Percentiles rank a stretch among this genome's conserved stretches.
Conservation (phyloP, 305 asterid genomes). For the Plantago coronopus region DNA sequence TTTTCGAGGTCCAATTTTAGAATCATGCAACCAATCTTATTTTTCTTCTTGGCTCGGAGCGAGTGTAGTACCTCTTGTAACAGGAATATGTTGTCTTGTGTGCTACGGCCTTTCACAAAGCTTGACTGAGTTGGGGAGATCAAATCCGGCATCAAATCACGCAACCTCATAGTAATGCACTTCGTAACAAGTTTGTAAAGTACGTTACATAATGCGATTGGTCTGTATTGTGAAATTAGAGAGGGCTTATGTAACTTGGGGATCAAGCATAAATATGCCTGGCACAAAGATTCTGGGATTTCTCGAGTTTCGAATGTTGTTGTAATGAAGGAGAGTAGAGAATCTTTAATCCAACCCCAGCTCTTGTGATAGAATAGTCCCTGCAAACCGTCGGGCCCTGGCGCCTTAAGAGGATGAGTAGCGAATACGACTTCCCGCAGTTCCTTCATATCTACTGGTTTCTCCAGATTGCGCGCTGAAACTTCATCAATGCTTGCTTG, state of each 20-base stretch:
- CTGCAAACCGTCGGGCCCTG: no score
- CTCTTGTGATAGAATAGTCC: no score
- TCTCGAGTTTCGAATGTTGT: no score
- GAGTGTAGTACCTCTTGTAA: neutral
- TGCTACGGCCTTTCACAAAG: neutral
- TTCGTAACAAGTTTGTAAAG: no score
- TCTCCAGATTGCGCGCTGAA: no score
- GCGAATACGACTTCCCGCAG: no score
- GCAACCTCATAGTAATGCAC: neutral
- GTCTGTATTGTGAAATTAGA: neutral
- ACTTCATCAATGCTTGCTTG: no score
- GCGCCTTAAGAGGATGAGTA: no score
- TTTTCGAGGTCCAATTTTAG: constrained; percentile 9
- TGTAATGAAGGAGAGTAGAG: no score
- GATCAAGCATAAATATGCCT: neutral
- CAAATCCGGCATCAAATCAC: neutral
- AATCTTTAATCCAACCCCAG: no score
- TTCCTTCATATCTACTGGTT: no score
- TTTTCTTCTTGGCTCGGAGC: neutral
- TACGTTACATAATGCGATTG: neutral
- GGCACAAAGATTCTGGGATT: no score
- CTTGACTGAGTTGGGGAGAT: neutral
- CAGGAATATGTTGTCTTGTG: neutral
- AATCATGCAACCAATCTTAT: neutral
- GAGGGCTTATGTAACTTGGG: neutral